These are phyloP conservation scores for Westerdykella aurantiaca DNA, from an alignment of 2,329 filamentous ascomycete genomes.

Conservation along the genomic window DNA sequence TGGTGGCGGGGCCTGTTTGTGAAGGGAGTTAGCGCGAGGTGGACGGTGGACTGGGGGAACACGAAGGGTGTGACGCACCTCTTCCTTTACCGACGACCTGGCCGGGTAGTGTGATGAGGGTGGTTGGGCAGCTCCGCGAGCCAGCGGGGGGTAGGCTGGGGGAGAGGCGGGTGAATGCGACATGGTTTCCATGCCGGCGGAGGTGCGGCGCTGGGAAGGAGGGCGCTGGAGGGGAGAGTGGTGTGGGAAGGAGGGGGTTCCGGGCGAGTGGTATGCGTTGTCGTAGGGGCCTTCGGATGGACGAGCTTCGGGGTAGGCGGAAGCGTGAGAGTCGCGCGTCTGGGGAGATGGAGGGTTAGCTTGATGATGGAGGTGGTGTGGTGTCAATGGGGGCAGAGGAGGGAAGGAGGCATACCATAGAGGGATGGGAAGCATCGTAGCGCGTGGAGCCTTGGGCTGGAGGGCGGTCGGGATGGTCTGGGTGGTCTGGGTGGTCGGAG, in stretches of 20 bases:
- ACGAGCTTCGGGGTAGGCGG: constrained; percentile 26
- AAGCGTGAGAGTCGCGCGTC: constrained; percentile 29
- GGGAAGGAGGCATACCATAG: constrained; percentile 23
- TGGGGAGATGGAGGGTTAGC: constrained; percentile 21
- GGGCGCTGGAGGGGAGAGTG: constrained; percentile 35
- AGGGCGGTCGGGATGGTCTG: constrained; percentile 38
- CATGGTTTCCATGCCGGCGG: constrained; percentile 31
- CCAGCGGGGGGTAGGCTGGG: constrained; percentile 28
- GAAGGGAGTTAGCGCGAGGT: constrained; percentile 15
- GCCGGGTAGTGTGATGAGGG: constrained; percentile 27
- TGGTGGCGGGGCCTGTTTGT: constrained; percentile 51
- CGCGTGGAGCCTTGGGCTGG: constrained; percentile 28
- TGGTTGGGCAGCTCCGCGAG: constrained; percentile 33
- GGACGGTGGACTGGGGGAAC: constrained; percentile 6
- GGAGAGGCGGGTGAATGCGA: constrained; percentile 37
- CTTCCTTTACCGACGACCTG: constrained; percentile 30
- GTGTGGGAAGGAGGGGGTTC: constrained; percentile 28
- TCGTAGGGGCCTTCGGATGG: constrained; percentile 31
- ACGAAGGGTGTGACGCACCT: constrained; percentile 21
- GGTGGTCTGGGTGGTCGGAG: constrained; percentile 39
- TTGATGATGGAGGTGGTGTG: constrained; percentile 3
- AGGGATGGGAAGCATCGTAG: constrained; percentile 29
- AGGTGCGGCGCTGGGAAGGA: constrained; percentile 29
- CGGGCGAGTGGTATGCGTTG: constrained; percentile 35
- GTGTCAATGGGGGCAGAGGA: constrained; percentile 2